Conservation (phyloP, 768 basidiomycete species). For the Paxillus ammoniavirescens region DNA sequence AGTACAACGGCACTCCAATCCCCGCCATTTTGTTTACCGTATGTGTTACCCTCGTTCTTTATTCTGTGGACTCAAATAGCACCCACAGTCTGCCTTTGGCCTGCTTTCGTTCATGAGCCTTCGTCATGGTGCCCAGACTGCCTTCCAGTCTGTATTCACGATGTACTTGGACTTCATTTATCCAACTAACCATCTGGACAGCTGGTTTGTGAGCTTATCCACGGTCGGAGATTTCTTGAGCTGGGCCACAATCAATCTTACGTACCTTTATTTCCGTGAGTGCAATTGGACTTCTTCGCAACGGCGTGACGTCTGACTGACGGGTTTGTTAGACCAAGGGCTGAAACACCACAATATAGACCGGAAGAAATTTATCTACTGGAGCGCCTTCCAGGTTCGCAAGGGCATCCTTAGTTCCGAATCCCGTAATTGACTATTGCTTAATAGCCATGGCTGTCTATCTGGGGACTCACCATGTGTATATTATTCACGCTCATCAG, state of each 20-base stretch:
- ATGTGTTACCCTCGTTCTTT: conserved; percentile 2
- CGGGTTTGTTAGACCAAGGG: conserved; percentile 51
- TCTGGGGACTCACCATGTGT: conserved; percentile 67
- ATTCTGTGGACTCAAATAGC: neutral
- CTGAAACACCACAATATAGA: conserved; percentile 67
- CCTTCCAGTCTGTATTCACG: conserved; percentile 9
- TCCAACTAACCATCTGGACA: conserved; percentile 13
- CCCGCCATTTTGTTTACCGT: conserved; percentile 30
- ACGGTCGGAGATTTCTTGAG: conserved; percentile 65
- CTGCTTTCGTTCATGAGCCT: conserved; percentile 64
- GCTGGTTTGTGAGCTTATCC: conserved; percentile 68
- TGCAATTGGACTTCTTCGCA: conserved; percentile 3
- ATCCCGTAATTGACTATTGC: neutral
- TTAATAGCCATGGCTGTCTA: conserved; percentile 54
- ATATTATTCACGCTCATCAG: conserved; percentile 56
- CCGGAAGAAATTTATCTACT: conserved; percentile 58
- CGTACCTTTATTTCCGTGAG: conserved; percentile 68
- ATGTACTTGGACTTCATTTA: neutral
- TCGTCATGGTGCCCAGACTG: conserved; percentile 45
- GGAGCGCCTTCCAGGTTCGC: conserved; percentile 45
- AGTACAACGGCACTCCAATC: conserved; percentile 46
- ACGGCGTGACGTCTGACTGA: neutral
- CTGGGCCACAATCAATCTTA: conserved; percentile 67
- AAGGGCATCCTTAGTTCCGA: conserved; percentile 25
- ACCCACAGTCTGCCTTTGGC: conserved; percentile 34